Base-by-base conservation (phyloP, 371 early-diverging fungal genomes). In the Syncephalastrum sp. region DNA sequence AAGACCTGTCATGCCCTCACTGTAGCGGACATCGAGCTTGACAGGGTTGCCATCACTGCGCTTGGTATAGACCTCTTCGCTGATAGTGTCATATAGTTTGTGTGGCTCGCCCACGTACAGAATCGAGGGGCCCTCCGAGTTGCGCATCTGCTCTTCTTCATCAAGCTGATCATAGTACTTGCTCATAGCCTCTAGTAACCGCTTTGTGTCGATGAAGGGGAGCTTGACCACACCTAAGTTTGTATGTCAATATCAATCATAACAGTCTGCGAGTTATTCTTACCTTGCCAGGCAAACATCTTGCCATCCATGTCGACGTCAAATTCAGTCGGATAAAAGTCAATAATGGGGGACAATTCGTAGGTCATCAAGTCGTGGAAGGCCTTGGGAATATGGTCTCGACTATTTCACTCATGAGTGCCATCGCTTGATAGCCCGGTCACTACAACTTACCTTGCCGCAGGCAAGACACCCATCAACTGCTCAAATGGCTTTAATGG, bases 401-500 rank as follows among this genome's bases (percentile, higher is more conserved):
- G 81, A 81, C 89, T 84, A 53, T 23, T 47, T 10, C 41, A 38
- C 47, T 43, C 21, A 42, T 29, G 21, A 10, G n/a, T 6, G 13
- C 23, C 24, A n/a, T 23, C 10, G n/a, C 19, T 17, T 42, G 17
- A 27, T 10, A 21, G 21, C 38, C 12, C n/a, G 7, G 21, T 29
- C 27, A 4, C 2, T 24, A 25, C 14, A 2, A 4, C 21, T 45
- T 69, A 77, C 81, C 82, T 86, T 51, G 80, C 88, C 5, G 97
- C 92, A 2, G 99, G 99, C 45, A 99, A 77, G 7, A 99, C 99
- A 53, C 94, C 93, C 97, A 99, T 94, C 25, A 99, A 81, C 70
- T 99, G 99, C 72, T 99, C 99, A 59, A 98, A 89, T 5, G 99
- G 99, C 41, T 74, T 84, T 68, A 98, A 88, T 0, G 99, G 98